phyloP scores from a whole-genome alignment of 495 filamentous ascomycete species.

The Extremus antarcticus region DNA sequence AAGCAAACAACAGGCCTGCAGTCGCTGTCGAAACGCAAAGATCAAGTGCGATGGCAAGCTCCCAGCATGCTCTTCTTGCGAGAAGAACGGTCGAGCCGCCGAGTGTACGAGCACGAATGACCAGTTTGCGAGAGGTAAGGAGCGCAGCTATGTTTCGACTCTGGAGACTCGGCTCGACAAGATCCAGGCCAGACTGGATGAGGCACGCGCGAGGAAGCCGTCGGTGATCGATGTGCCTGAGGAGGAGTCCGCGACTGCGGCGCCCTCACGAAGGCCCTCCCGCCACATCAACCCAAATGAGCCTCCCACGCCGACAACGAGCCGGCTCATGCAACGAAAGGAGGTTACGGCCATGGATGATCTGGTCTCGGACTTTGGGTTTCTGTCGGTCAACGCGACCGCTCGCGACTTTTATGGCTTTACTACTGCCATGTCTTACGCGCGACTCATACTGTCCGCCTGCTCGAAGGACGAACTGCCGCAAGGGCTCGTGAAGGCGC shows the following conservation, averaged over 20 bases:
- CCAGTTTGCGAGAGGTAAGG: conserved; percentile 87
- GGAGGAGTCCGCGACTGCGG: conserved; percentile 14
- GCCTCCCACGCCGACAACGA: conserved; percentile 15
- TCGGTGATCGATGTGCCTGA: conserved; percentile 29
- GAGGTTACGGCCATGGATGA: conserved; percentile 35
- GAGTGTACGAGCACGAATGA: conserved; percentile 91
- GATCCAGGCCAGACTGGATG: conserved; percentile 60
- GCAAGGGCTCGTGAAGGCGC: conserved; percentile 39
- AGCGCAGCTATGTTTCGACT: conserved; percentile 88
- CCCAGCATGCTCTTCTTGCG: conserved; percentile 85
- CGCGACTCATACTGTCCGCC: conserved; percentile 65
- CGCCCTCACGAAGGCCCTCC: conserved; percentile 23
- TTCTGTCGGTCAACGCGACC: conserved; percentile 68
- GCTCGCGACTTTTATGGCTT: conserved; percentile 86
- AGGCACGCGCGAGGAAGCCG: conserved; percentile 46
- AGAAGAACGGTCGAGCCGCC: conserved; percentile 64
- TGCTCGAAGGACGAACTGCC: conserved; percentile 56
- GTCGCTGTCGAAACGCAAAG: conserved; percentile 82
- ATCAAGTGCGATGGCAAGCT: conserved; percentile 94
- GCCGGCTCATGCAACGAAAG: conserved; percentile 24
- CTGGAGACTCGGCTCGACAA: conserved; percentile 80
- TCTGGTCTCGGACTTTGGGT: conserved; percentile 36
- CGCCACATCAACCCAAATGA: conserved; percentile 15
- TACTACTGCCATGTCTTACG: conserved; percentile 73
- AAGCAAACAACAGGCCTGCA: conserved; percentile 48